Conservation (phyloP, 129 eudicot species). For the Saposhnikovia divaricata region DNA sequence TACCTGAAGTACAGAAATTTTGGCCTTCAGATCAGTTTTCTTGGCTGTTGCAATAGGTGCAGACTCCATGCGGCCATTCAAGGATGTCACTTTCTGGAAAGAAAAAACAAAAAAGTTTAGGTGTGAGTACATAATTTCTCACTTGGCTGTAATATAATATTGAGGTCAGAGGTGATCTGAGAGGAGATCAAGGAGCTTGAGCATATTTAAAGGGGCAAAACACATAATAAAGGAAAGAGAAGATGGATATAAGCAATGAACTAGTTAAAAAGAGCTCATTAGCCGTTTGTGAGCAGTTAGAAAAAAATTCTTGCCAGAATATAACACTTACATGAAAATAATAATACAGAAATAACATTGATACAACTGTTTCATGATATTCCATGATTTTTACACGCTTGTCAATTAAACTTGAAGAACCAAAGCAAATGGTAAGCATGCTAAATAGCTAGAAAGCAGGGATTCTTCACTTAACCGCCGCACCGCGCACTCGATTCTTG, state of each 20-base stretch:
- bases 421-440: neutral
- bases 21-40: constrained; percentile 65
- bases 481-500: too few relatives aligned
- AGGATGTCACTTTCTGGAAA: constrained; percentile 33
- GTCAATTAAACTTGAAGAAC: neutral
- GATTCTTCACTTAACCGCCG: too few relatives aligned
- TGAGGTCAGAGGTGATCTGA: neutral
- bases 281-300: too few relatives aligned
- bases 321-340: neutral
- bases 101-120: neutral
- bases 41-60: constrained; percentile 70
- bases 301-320: too few relatives aligned
- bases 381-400: neutral
- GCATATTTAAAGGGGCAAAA: too few relatives aligned
- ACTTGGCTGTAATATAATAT: neutral
- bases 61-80: constrained; percentile 71
- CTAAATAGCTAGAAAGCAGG: neutral
- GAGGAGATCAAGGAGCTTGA: neutral
- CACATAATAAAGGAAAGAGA: neutral
- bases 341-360: too few relatives aligned
- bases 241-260: neutral
- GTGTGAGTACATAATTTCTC: neutral
- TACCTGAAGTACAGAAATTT: constrained; percentile 58
- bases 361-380: too few relatives aligned
- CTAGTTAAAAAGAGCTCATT: neutral